Evolutionary conservation across 495 filamentous ascomycete species (phyloP).

Genomic region (Rhypophila decipiens): DNA sequence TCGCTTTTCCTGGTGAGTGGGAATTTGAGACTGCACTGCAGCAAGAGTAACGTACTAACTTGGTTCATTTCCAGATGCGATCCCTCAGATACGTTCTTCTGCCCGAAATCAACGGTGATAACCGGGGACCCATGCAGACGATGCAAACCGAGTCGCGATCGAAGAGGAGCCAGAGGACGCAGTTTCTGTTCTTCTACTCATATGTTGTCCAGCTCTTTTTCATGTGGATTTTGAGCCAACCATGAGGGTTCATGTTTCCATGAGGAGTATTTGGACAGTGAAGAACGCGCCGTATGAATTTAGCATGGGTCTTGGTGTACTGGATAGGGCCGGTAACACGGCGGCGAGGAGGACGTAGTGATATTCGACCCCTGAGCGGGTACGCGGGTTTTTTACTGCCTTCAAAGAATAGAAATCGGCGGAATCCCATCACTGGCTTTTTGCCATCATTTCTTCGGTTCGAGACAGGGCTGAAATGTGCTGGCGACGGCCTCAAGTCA

Average conservation of each 20-base stretch:
- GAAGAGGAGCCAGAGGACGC: slow-evolving; percentile 82
- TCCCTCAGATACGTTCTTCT: slow-evolving; percentile 93
- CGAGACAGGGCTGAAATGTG: too few relatives aligned
- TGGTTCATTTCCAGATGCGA: slow-evolving; percentile 55
- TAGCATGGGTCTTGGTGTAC: too few relatives aligned
- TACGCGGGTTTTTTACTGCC: too few relatives aligned
- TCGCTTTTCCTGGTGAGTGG: slow-evolving; percentile 84
- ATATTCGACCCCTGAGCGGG: too few relatives aligned
- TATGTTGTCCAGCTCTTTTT: slow-evolving; percentile 90
- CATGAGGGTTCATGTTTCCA: slow-evolving; percentile 13
- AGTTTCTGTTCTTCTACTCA: slow-evolving; percentile 93
- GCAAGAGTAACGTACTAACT: not conserved
- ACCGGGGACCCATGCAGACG: slow-evolving; percentile 66
- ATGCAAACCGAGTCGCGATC: slow-evolving; percentile 59
- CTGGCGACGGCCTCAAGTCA: too few relatives aligned
- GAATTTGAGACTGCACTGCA: not conserved
- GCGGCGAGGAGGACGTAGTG: too few relatives aligned
- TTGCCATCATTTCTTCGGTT: too few relatives aligned
- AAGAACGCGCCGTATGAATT: not conserved
- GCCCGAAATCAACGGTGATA: slow-evolving; percentile 67
- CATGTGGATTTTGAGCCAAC: slow-evolving; percentile 79
- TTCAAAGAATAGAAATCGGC: too few relatives aligned
- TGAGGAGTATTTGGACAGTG: not conserved
- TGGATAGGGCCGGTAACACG: too few relatives aligned
- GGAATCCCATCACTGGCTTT: too few relatives aligned